Evolutionary conservation across 2,329 filamentous ascomycete genomes (phyloP).

Genomic region (Paracamarosporium sp.): DNA sequence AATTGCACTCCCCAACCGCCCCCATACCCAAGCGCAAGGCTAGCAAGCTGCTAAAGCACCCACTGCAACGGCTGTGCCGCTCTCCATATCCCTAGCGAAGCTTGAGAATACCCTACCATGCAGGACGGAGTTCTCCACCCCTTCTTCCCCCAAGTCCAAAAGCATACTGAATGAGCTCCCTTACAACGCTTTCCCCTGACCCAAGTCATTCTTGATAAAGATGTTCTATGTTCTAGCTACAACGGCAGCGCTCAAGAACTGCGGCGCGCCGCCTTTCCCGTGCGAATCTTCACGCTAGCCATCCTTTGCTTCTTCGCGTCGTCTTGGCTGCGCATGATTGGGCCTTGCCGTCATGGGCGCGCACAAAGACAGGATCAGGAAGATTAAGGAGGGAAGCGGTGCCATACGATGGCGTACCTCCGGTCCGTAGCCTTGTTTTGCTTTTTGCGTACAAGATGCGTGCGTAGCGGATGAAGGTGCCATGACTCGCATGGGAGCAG

Average conservation of each 20-base stretch:
- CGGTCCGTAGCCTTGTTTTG: background rate
- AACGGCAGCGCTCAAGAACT: background rate
- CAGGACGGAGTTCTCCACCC: no score
- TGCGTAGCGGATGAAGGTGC: background rate
- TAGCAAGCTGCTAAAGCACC: background rate
- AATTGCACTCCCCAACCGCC: background rate
- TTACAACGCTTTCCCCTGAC: background rate
- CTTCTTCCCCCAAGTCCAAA: background rate
- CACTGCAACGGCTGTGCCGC: conserved; percentile 3
- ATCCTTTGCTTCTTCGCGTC: background rate
- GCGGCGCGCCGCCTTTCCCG: background rate
- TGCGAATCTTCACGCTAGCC: conserved; percentile 1
- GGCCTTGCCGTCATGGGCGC: background rate
- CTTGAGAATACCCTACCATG: background rate
- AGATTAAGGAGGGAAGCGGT: background rate
- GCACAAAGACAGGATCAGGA: background rate
- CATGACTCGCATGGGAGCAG: background rate
- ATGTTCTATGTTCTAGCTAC: background rate
- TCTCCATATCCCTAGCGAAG: background rate
- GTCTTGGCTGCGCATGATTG: background rate
- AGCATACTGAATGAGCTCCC: background rate
- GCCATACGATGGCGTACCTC: background rate
- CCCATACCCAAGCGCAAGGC: conserved; percentile 3
- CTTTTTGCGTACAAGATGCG: background rate
- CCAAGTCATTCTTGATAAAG: background rate